phyloP scores from a whole-genome alignment of 305 asterid species.

The Fraxinus baroniana region DNA sequence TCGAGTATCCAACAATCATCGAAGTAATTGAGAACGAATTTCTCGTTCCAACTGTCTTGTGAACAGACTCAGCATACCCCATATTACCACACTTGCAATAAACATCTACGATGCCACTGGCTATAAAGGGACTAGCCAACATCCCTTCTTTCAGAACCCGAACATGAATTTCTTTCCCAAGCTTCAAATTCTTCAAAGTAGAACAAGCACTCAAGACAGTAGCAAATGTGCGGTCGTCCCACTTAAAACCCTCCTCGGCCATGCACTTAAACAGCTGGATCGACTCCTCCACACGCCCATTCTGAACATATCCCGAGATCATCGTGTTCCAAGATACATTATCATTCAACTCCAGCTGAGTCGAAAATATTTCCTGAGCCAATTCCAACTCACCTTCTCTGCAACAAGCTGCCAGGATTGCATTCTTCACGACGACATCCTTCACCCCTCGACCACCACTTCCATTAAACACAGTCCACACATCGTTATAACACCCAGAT shows the following conservation, averaged over 20 bases:
- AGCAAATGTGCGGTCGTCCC: constrained; percentile 65
- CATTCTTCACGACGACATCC: constrained; percentile 69
- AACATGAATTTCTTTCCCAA: constrained; percentile 75
- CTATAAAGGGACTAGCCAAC: constrained; percentile 56
- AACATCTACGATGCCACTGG: constrained; percentile 67
- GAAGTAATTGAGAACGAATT: constrained; percentile 58
- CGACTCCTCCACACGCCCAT: constrained; percentile 58
- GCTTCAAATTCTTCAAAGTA: constrained; percentile 49
- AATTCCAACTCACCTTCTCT: constrained; percentile 68
- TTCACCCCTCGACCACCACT: constrained; percentile 20
- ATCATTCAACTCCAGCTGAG: constrained; percentile 51
- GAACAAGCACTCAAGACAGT: constrained; percentile 66
- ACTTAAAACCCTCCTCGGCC: constrained; percentile 48
- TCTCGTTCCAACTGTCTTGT: constrained; percentile 28
- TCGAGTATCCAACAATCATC: constrained; percentile 75
- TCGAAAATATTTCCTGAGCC: constrained; percentile 51
- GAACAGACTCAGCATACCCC: constrained; percentile 54
- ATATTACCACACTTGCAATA: constrained; percentile 66
- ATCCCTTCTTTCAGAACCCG: constrained; percentile 59
- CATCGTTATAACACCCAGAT: constrained; percentile 56
- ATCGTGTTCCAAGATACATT: constrained; percentile 80
- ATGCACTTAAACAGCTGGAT: constrained; percentile 51
- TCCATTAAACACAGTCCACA: constrained; percentile 46
- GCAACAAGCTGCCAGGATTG: constrained; percentile 81
- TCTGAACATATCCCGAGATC: constrained; percentile 71